Percentiles rank a stretch among this genome's conserved stretches.
Evolutionary conservation across 257 asterid species (phyloP).

Genomic region (Solanum infundibuliforme): DNA sequence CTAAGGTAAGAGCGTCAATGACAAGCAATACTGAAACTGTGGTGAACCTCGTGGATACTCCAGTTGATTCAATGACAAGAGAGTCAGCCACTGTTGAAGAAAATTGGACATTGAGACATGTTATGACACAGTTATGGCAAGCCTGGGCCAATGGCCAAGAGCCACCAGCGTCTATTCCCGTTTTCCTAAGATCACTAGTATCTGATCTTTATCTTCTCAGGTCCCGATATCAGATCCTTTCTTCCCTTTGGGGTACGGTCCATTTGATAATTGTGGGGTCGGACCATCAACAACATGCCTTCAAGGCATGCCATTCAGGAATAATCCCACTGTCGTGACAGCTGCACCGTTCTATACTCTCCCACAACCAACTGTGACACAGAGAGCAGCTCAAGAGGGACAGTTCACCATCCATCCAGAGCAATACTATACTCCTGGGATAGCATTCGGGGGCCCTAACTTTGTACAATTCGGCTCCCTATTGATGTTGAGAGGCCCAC

Average conservation of each 20-base stretch:
- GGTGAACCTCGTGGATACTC: background rate
- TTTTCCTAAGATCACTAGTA: background rate
- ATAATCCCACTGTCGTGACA: no score
- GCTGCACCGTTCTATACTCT: no score
- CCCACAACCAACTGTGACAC: no score
- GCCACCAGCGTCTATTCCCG: background rate
- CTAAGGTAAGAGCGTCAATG: background rate
- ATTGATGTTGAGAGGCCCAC: no score
- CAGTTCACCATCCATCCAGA: no score
- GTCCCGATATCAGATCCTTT: background rate
- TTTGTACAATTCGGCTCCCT: no score
- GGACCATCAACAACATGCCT: background rate
- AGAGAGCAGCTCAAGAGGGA: no score
- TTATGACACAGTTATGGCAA: background rate
- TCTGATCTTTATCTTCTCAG: background rate
- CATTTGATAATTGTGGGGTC: background rate
- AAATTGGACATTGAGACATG: background rate
- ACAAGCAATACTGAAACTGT: background rate
- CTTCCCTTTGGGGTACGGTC: background rate
- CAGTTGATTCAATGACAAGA: background rate
- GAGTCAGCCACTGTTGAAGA: background rate
- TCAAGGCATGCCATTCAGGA: no score
- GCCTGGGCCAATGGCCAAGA: background rate
- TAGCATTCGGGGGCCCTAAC: no score
- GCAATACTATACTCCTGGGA: no score